A percentile compares a stretch with the other conserved stretches of the same genome.
These are phyloP conservation scores for Calocera cornea DNA, from an alignment of 768 basidiomycete genomes.

Conservation along the genomic window DNA sequence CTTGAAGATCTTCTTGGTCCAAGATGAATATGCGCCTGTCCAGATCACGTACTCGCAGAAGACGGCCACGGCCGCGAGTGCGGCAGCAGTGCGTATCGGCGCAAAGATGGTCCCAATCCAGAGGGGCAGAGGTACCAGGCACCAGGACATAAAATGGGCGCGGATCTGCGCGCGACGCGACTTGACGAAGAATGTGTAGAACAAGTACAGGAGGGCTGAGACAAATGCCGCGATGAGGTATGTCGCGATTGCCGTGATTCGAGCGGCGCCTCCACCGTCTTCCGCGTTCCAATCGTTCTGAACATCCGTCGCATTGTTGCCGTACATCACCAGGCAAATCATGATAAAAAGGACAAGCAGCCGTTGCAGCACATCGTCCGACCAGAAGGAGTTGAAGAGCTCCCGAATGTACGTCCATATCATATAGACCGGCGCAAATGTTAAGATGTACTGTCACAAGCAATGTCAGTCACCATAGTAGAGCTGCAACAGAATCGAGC, in stretches of 20 bases:
- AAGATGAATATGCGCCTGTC: neutral
- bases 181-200: slow-evolving; percentile 8
- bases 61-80: neutral
- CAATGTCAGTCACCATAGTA: neutral
- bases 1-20: slow-evolving; percentile 2
- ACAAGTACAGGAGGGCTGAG: neutral
- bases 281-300: neutral
- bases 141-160: slow-evolving; percentile 2
- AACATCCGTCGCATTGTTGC: slow-evolving; percentile 4
- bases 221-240: neutral
- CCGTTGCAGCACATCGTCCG: slow-evolving; percentile 5
- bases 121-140: neutral
- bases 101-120: slow-evolving; percentile 4
- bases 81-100: neutral
- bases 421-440: neutral
- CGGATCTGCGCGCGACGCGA: slow-evolving; percentile 4
- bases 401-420: slow-evolving; percentile 7
- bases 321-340: slow-evolving; percentile 4
- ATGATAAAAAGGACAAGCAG: slow-evolving; percentile 4
- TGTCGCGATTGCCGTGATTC: neutral
- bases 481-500: neutral
- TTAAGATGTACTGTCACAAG: neutral
- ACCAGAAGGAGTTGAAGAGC: slow-evolving; percentile 7
- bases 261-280: neutral
- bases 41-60: slow-evolving; percentile 3